Conservation (phyloP, 768 basidiomycete genomes). For the Serpula lacrymans region DNA sequence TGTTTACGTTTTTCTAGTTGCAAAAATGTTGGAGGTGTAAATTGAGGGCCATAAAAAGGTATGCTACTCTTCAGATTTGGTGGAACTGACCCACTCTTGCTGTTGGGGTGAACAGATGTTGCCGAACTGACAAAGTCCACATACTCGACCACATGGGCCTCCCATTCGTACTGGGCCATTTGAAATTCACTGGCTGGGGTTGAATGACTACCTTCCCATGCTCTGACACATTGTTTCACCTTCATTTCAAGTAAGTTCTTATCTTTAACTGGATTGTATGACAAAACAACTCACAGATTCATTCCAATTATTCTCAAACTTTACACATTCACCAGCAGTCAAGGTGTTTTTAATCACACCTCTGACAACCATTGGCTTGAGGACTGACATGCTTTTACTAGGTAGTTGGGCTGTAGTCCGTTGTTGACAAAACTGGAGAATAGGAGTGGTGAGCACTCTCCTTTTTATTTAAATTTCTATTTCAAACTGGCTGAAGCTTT, state of each 20-base stretch:
- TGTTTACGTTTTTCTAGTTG: constrained; percentile 10
- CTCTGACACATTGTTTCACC: constrained; percentile 1
- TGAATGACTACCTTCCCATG: not conserved
- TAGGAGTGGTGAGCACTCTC: no score
- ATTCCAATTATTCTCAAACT: constrained; percentile 3
- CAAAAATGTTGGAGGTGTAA: constrained; percentile 15
- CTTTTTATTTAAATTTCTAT: no score
- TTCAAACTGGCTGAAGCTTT: no score
- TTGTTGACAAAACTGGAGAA: no score
- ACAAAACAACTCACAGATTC: not conserved
- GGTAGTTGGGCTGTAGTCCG: no score
- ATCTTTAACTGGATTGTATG: no score
- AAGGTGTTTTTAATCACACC: not conserved
- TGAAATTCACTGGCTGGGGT: constrained; percentile 1
- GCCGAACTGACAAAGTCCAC: constrained; percentile 11
- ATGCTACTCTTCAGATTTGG: constrained; percentile 4
- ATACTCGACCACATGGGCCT: constrained; percentile 17
- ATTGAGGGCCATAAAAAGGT: constrained; percentile 19
- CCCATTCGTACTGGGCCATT: constrained; percentile 19
- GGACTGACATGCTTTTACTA: constrained; percentile 14
- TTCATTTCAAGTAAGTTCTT: not conserved
- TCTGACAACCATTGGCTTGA: constrained; percentile 7
- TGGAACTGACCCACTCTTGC: constrained; percentile 2
- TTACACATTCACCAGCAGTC: not conserved
- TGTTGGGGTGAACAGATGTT: constrained; percentile 3